Evolutionary conservation across 208 protist species (phyloP).

Genomic region (Leishmania amazonensis): DNA sequence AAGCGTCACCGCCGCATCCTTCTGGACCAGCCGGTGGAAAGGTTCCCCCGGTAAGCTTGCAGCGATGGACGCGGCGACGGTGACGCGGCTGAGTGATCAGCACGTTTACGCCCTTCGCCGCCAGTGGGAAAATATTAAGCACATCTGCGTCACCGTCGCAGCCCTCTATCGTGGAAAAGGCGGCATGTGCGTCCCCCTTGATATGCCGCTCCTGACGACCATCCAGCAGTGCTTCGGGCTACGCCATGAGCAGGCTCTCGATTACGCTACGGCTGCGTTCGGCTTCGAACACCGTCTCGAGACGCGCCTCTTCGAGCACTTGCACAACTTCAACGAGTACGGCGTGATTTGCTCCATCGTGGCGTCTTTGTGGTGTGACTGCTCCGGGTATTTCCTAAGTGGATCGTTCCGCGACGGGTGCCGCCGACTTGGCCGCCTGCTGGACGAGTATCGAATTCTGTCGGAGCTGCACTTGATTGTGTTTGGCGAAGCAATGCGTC

Average conservation of each 20-base stretch:
- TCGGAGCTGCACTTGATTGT: constrained; percentile 76
- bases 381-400: constrained; percentile 66
- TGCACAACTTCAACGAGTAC: constrained; percentile 68
- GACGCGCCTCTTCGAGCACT: constrained; percentile 50
- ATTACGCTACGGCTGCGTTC: constrained; percentile 81
- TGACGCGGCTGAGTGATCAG: constrained; percentile 26
- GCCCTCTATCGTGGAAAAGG: constrained; percentile 80
- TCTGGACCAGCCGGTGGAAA: constrained; percentile 36
- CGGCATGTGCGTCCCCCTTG: constrained; percentile 59
- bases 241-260: constrained; percentile 38
- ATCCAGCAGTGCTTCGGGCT: constrained; percentile 84
- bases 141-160: constrained; percentile 66
- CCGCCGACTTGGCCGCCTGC: constrained; percentile 43
- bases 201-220: constrained; percentile 55
- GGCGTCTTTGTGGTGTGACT: constrained; percentile 80
- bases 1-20: constrained; percentile 7
- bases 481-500: constrained; percentile 85
- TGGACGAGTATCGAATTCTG: constrained; percentile 79
- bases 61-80: constrained; percentile 25
- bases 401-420: constrained; percentile 58
- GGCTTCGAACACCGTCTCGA: constrained; percentile 76
- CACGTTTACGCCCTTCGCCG: constrained; percentile 46
- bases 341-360: constrained; percentile 59
- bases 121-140: constrained; percentile 85
- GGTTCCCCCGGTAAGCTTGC: constrained; percentile 26